Evolutionary conservation across 345 rosid genomes (phyloP), one percentile per base, ranked within the genome.

Genomic region (Ailanthus altissimus): DNA sequence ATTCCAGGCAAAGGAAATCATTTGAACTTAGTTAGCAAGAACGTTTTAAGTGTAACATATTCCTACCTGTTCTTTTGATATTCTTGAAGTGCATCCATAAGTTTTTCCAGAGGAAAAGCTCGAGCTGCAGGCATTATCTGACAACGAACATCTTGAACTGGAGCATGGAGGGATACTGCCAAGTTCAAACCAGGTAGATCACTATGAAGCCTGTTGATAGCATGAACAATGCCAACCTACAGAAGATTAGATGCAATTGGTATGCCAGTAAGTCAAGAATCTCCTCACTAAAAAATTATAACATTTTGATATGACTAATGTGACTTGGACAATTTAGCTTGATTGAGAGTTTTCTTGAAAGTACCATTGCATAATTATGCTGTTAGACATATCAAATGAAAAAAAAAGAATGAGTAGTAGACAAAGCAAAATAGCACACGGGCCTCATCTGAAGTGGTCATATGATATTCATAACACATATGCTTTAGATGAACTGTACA

Each of bases 51-150:
- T 38, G 56, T 5, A 18, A 50, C 67, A 59, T 56, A 60, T 6
- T 77, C 51, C 67, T 70, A 93, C 99, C 97, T 92, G 75, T 83
- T 88, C 73, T 80, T 89, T 79, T 96, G 99, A 85, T 93, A 93
- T 60, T 77, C 58, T 68, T 89, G 86, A 74, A 96, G 84, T 45
- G 97, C 42, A 82, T 85, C 84, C 94, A 96, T 93, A 21, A 96
- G 99, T 82, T 92, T 96, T 79, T 84, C 93, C 81, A 96, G 84
- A 81, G 97, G 94, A 86, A 93, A 96, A 81, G 99, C 99, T 79
- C 97, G 89, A 71, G 99, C 98, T 32, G 98, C 92, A 49, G 98
- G 99, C 99, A 96, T 96, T 81, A 96, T 96, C 82, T 92, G 91
- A 75, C 97, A 96, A 68, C 97, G 94, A 67, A 96, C 85, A 54